phyloP scores from a whole-genome alignment of 345 rosid genomes.

The Bretschneidera sinensis region DNA sequence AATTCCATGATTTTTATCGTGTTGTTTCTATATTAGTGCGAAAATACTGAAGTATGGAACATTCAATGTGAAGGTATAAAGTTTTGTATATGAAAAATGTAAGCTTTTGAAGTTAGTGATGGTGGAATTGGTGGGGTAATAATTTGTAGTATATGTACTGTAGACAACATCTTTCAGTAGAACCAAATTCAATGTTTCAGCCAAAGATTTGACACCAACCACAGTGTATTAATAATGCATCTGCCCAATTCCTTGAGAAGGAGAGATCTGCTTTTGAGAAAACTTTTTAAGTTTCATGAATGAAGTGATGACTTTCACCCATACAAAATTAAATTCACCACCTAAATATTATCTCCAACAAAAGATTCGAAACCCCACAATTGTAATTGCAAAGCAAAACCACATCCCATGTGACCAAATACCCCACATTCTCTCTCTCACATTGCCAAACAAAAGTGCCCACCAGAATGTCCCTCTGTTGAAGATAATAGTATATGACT shows the following conservation, averaged over 20 bases:
- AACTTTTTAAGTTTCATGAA: constrained; percentile 12
- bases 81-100: no score
- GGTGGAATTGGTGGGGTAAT: no score
- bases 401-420: neutral
- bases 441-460: constrained; percentile 10
- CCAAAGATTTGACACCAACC: neutral
- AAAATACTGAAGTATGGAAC: no score
- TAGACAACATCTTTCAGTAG: no score
- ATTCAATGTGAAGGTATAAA: no score
- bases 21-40: no score
- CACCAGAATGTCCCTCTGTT: constrained; percentile 18
- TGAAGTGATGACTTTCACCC: constrained; percentile 14
- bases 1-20: no score
- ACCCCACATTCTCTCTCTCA: neutral
- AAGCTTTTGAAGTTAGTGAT: no score
- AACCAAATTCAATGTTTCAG: no score
- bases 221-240: constrained; percentile 13
- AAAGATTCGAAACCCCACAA: no score
- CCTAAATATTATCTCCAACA: constrained; percentile 2
- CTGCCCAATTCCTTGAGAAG: constrained; percentile 23
- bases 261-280: constrained; percentile 16
- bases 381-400: neutral
- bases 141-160: no score
- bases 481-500: neutral
- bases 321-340: neutral